These are phyloP conservation scores for Ascochyta fabae DNA, from an alignment of 2,329 filamentous ascomycete genomes.

Conservation along the genomic window DNA sequence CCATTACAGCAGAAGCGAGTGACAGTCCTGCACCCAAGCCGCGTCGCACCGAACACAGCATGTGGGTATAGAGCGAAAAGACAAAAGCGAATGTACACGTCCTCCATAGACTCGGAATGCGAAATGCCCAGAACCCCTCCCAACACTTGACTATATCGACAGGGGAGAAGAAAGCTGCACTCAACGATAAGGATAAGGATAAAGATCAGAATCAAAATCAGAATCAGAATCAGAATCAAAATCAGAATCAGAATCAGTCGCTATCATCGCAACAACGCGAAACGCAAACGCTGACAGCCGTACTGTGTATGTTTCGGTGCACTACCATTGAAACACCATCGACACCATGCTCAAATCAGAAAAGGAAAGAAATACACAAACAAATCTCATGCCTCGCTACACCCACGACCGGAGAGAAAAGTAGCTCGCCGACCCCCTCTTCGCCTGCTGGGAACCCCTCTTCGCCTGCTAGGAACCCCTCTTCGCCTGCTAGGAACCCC, in stretches of 20 bases:
- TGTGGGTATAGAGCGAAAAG: conserved; percentile 15
- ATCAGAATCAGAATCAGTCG: not conserved
- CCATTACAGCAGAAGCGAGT: conserved; percentile 14
- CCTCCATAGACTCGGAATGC: not conserved
- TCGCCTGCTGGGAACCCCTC: not conserved
- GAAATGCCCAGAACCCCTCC: not conserved
- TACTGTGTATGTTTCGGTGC: conserved; percentile 18
- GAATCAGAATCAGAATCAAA: not conserved
- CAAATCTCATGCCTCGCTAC: not conserved
- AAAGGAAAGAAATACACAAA: not conserved
- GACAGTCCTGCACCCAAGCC: conserved; percentile 14
- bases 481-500: not conserved
- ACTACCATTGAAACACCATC: conserved; percentile 21
- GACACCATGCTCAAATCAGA: conserved; percentile 13
- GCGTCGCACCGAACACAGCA: conserved; percentile 10
- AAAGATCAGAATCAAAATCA: too few relatives aligned
- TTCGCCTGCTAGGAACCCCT: not conserved
- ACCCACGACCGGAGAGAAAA: conserved; percentile 1
- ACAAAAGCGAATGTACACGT: conserved; percentile 10
- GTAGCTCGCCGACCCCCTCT: not conserved
- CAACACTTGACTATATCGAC: conserved; percentile 9
- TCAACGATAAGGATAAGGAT: not conserved
- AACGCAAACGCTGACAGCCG: conserved; percentile 10
- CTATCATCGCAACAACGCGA: too few relatives aligned
- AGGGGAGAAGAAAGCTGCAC: conserved; percentile 1